These are phyloP conservation scores for Candida hispaniensis DNA, from an alignment of 805 yeast species.

Conservation along the genomic window DNA sequence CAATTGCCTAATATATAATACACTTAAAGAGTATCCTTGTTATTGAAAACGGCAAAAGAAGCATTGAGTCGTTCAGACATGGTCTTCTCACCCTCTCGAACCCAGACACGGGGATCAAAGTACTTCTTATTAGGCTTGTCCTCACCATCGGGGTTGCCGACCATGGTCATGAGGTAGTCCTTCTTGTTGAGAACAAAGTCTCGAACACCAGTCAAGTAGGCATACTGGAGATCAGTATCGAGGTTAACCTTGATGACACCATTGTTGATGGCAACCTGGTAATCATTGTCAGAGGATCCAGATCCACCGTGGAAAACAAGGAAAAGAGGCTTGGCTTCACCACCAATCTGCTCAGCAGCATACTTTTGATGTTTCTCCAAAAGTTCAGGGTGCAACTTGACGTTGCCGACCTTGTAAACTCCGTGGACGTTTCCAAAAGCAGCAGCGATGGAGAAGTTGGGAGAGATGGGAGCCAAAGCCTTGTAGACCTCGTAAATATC, in stretches of 20 bases:
- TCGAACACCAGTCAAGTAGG: constrained; percentile 93
- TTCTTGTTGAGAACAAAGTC: constrained; percentile 93
- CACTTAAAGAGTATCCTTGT: constrained; percentile 26
- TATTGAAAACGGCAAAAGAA: constrained; percentile 74
- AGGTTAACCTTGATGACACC: constrained; percentile 99
- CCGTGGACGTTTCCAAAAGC: constrained; percentile 99
- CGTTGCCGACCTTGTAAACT: constrained; percentile 99
- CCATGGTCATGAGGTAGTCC: constrained; percentile 80
- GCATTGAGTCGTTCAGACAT: constrained; percentile 77
- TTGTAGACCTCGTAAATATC: constrained; percentile 86
- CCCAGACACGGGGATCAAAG: constrained; percentile 99
- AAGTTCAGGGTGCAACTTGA: constrained; percentile 80
- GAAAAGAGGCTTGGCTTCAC: constrained; percentile 63
- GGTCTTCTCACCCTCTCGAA: constrained; percentile 99
- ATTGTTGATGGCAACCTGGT: constrained; percentile 75
- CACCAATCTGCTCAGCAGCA: constrained; percentile 57
- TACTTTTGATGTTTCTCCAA: constrained; percentile 92
- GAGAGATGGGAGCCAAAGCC: constrained; percentile 82
- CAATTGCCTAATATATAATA: constrained; percentile 29
- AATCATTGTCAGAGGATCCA: constrained; percentile 88
- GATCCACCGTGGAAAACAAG: constrained; percentile 99
- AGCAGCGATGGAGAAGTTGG: constrained; percentile 98
- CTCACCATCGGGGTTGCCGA: constrained; percentile 99
- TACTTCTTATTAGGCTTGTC: constrained; percentile 99
- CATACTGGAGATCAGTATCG: constrained; percentile 98